These are phyloP conservation scores for Cryomyces minteri DNA, from an alignment of 495 filamentous ascomycete species.

Conservation along the genomic window DNA sequence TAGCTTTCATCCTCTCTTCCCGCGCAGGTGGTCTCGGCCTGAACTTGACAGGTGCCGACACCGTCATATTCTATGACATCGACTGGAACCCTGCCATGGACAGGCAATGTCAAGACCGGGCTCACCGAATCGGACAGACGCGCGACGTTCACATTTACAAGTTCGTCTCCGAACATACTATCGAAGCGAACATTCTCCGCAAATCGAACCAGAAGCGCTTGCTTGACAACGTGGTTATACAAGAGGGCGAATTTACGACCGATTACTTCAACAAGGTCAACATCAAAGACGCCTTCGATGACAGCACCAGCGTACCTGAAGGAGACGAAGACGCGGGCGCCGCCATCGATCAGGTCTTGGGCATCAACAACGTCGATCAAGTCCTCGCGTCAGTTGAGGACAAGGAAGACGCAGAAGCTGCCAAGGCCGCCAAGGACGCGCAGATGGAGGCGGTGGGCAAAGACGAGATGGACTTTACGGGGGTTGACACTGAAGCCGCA, in stretches of 20 bases:
- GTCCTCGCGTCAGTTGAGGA: slow-evolving; percentile 84
- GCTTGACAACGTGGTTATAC: slow-evolving; percentile 95
- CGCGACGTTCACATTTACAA: slow-evolving; percentile 97
- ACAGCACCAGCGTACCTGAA: slow-evolving; percentile 33
- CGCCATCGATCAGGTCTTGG: slow-evolving; percentile 78
- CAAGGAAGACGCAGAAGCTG: slow-evolving; percentile 74
- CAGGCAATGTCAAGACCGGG: slow-evolving; percentile 96
- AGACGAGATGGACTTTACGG: slow-evolving; percentile 85
- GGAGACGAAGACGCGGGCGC: slow-evolving; percentile 45
- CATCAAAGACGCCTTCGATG: slow-evolving; percentile 49
- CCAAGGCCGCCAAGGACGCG: slow-evolving; percentile 74
- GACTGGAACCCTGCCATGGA: slow-evolving; percentile 99
- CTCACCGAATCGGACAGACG: slow-evolving; percentile 95
- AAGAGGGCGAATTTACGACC: slow-evolving; percentile 95
- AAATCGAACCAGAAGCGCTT: slow-evolving; percentile 95
- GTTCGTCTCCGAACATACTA: slow-evolving; percentile 91
- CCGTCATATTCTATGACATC: slow-evolving; percentile 97
- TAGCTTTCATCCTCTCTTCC: slow-evolving; percentile 87
- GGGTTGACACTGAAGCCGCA: slow-evolving; percentile 26
- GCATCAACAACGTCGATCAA: slow-evolving; percentile 33
- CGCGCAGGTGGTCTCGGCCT: slow-evolving; percentile 90
- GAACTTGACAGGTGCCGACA: slow-evolving; percentile 92
- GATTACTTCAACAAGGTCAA: slow-evolving; percentile 83
- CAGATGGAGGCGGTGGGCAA: slow-evolving; percentile 62
- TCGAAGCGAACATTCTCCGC: slow-evolving; percentile 94